A percentile compares a stretch with the other conserved stretches of the same genome.
phyloP scores from a whole-genome alignment of 768 basidiomycete species.

The Galerina marginata region DNA sequence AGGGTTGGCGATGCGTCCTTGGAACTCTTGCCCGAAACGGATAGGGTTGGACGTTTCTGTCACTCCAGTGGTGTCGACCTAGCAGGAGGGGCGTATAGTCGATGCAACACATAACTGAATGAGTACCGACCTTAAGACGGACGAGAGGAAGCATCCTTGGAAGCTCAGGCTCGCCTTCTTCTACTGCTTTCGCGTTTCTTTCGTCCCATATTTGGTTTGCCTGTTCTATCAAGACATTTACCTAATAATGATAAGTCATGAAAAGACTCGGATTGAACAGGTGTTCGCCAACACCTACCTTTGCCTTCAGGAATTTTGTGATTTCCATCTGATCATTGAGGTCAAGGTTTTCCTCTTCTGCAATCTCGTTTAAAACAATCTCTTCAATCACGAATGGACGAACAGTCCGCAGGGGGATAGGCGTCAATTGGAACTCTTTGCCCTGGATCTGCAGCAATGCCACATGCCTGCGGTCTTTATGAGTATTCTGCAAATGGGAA shows the following conservation, averaged over 20 bases:
- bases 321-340: slow-evolving; percentile 84
- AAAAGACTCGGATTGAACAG: no score
- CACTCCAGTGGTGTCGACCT: slow-evolving; percentile 92
- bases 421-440: slow-evolving; percentile 85
- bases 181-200: slow-evolving; percentile 63
- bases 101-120: neutral
- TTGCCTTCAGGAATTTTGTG: slow-evolving; percentile 75
- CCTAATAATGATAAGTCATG: slow-evolving; percentile 44
- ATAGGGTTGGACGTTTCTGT: slow-evolving; percentile 94
- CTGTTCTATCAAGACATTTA: slow-evolving; percentile 77
- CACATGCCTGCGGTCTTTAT: slow-evolving; percentile 70
- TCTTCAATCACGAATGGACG: slow-evolving; percentile 94
- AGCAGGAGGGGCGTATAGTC: neutral
- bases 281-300: slow-evolving; percentile 44
- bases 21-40: slow-evolving; percentile 95
- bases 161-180: slow-evolving; percentile 65
- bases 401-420: slow-evolving; percentile 88
- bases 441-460: slow-evolving; percentile 88
- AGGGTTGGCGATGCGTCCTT: slow-evolving; percentile 90
- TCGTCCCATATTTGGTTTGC: slow-evolving; percentile 84
- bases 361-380: slow-evolving; percentile 72
- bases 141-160: slow-evolving; percentile 85
- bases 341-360: slow-evolving; percentile 79
- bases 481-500: neutral
- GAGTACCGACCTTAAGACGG: slow-evolving; percentile 70